Evolutionary conservation across 257 asterid genomes (phyloP), one percentile per base, ranked within the genome.

Genomic region (Misopates orontium): DNA sequence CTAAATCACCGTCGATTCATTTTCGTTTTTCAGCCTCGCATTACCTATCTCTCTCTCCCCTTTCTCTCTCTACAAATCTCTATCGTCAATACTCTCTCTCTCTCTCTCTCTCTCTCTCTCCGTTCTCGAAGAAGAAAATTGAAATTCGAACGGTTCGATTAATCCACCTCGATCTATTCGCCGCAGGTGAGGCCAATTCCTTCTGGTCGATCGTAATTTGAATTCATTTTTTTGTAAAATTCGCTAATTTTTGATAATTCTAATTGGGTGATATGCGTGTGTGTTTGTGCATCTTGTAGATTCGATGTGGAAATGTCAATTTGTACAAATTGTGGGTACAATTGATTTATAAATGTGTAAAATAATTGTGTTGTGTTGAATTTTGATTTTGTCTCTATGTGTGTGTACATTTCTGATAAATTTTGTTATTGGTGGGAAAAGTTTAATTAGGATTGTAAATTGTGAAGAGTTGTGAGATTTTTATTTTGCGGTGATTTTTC

Each of bases 21-120:
- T 64, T 70, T 75, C 67, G 55, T 75, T 75, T 75, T 66, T 48
- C 73, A 75, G 67, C 80, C 73, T 66, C 72, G 68, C 61, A 69
- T 69, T 64, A 20, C 62, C 58, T 68, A 16, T 66, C 66, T 16
- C 70, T 31, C 77, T 56, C 65, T 65, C 42, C 42, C 42, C 42
- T 36, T 36, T 36, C 42, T 36, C 42, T 36, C 42, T 36, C 42
- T 36, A 36, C 10, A 36, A 5, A 36, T 44, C 25, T 36, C 22
- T 48, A 65, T 15, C 42, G 42, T 9, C 42, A 36, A 36, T 36
- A 36, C 42, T 73, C 19, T 19, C 65, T 69, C 62, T 17, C 17
- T 55, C 57, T 67, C 67, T 73, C 71, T 64, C 62, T 8, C 1
- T 3, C 6, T 1, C 8, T 67, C 64, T 59, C 20, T 24, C 48